Evolutionary conservation across 768 basidiomycete species (phyloP).

Genomic region (Lactifluus subvellereus): DNA sequence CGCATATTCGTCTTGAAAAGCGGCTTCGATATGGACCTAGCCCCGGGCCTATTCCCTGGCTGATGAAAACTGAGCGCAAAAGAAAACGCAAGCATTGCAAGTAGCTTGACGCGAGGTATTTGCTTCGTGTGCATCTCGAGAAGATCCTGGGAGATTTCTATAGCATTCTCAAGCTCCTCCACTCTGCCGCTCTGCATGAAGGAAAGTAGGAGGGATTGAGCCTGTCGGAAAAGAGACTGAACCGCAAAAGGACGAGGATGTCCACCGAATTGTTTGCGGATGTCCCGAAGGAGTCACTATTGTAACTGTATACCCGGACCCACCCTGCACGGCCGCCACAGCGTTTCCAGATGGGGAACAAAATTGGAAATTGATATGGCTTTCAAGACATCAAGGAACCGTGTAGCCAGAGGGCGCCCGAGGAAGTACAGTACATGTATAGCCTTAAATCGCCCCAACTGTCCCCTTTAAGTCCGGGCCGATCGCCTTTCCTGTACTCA

Average conservation of each 20-base stretch:
- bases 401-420: too few relatives aligned
- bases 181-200: not conserved
- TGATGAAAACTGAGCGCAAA: not conserved
- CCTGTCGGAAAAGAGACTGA: not conserved
- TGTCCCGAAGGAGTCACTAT: too few relatives aligned
- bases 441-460: too few relatives aligned
- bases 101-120: not conserved
- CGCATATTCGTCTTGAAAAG: not conserved
- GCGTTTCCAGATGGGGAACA: too few relatives aligned
- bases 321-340: too few relatives aligned
- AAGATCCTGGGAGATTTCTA: not conserved
- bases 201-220: not conserved
- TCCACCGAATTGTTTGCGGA: not conserved
- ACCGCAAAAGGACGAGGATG: not conserved
- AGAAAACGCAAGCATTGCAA: conserved; percentile 1
- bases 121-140: not conserved
- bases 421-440: too few relatives aligned
- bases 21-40: not conserved
- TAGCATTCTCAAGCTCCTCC: not conserved
- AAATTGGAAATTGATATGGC: too few relatives aligned
- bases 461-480: too few relatives aligned
- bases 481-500: too few relatives aligned
- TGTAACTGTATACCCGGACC: too few relatives aligned
- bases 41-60: not conserved
- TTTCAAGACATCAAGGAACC: too few relatives aligned